Base-by-base conservation (phyloP, 148 eudicot genomes). In the Agrostemma githago region DNA sequence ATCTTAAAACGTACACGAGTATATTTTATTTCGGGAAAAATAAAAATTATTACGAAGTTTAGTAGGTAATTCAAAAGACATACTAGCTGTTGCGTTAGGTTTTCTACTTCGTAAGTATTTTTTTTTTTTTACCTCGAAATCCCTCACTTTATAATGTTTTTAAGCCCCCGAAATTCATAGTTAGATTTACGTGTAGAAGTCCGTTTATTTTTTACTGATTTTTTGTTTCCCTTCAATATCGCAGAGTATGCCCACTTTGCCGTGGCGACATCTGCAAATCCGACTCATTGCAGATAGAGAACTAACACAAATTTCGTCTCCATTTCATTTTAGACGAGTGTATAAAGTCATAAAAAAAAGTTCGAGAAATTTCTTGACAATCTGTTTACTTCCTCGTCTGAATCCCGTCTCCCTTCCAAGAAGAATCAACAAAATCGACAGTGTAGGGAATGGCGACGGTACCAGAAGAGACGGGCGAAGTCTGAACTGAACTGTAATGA, bases 161-260 rank as follows among this genome's bases (percentile, higher is more conserved):
- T 26, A 1, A 26, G 34, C 34, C 34, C 1, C 34, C 34, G 34
- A 26, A 26, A 26, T 26, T 26, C 11, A 12, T 48, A 48, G 16
- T 51, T 51, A 51, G 14, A 9, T 12, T 2, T 43, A 12, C 11
- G 43, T 46, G 17, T 34, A 34, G 53, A 66, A 57, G 68, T 67
- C 11, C n/a, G 46, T 51, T 17, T n/a, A 40, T 79, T 20, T 79
- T 10, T 26, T 20, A 71, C 72, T 44, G 42, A 70, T n/a, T 58
- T 54, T 6, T 17, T 53, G n/a, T 43, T 9, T n/a, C 9, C 9
- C n/a, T n/a, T n/a, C 5, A n/a, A 16, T 60, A 15, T 60, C 38
- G 60, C 86, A 91, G 97, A 86, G 92, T 91, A 8, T 91, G 97
- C 72, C 97, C 97, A 46, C 89, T 91, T 72, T 91, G 97, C 79